These are phyloP conservation scores for Mycena vulgaris DNA, from an alignment of 768 basidiomycete genomes.

Conservation along the genomic window DNA sequence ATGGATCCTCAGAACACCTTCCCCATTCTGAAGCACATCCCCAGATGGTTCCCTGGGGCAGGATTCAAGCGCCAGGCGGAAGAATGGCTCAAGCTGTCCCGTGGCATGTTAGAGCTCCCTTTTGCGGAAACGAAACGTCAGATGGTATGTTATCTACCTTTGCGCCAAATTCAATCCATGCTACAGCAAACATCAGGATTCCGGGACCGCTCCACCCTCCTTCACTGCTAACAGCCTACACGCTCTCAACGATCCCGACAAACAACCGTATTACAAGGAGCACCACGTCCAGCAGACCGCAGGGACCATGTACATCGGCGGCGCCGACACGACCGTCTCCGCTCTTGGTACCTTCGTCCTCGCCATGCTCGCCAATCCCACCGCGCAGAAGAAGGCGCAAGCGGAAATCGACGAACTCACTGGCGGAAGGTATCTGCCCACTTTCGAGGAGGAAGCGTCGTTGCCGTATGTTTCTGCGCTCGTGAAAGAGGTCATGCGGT, in stretches of 20 bases:
- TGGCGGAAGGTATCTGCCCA: background rate
- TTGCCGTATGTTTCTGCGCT: background rate
- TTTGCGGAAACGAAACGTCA: conserved; percentile 52
- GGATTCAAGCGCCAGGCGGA: conserved; percentile 59
- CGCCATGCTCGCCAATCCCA: background rate
- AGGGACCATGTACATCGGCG: conserved; percentile 28
- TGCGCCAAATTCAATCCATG: background rate
- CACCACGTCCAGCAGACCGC: no score
- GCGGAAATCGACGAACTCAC: background rate
- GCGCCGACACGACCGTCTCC: no score
- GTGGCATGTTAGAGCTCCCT: conserved; percentile 56
- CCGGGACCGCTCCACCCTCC: conserved; percentile 3
- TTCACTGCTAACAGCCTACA: conserved; percentile 23
- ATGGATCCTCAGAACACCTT: background rate
- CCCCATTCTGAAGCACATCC: conserved; percentile 43
- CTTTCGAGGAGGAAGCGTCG: no score
- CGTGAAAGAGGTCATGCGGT: no score
- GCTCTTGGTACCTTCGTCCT: no score
- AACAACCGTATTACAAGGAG: no score
- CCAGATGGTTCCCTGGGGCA: conserved; percentile 61
- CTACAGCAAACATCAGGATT: conserved; percentile 1
- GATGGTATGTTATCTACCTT: conserved; percentile 45
- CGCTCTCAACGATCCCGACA: background rate
- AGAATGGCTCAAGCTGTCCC: conserved; percentile 48
- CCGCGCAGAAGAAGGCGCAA: background rate